Evolutionary conservation across 768 basidiomycete species (phyloP).

Genomic region (Roridomyces roridus): DNA sequence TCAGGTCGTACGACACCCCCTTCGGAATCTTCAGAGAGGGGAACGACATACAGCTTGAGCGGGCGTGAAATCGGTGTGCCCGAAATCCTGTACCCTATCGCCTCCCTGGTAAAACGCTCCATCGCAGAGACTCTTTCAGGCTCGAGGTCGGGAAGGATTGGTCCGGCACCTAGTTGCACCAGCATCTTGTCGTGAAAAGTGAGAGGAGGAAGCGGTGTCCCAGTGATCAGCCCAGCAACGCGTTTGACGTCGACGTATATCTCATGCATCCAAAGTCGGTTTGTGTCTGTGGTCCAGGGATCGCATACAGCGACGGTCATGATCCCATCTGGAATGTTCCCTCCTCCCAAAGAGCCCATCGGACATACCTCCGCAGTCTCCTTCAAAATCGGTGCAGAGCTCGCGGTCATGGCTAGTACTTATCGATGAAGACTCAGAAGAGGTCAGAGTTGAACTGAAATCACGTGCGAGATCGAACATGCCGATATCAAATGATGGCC

Average conservation of each 20-base stretch:
- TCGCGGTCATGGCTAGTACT: too few species aligned
- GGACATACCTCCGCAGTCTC: too few species aligned
- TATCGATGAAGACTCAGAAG: too few species aligned
- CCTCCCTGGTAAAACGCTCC: conserved; percentile 67
- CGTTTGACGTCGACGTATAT: conserved; percentile 56
- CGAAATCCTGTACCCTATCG: conserved; percentile 69
- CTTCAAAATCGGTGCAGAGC: too few species aligned
- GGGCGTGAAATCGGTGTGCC: conserved; percentile 56
- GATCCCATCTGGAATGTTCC: conserved; percentile 55
- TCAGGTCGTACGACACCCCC: conserved; percentile 63
- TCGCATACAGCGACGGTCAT: conserved; percentile 68
- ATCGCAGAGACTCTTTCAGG: conserved; percentile 57
- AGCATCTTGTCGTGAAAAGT: conserved; percentile 45
- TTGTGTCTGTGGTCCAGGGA: conserved; percentile 65
- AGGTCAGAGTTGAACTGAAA: too few species aligned
- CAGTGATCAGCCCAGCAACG: conserved; percentile 71
- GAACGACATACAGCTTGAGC: conserved; percentile 70
- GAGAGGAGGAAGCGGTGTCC: conserved; percentile 56
- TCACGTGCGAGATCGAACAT: too few species aligned
- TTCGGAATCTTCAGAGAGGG: conserved; percentile 52
- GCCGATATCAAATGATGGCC: too few species aligned
- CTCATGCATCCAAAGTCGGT: conserved; percentile 67
- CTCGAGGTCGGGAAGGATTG: conserved; percentile 45
- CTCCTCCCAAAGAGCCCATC: too few species aligned
- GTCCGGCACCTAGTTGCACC: conserved; percentile 41